These are phyloP conservation scores for Auricularia heimuer DNA, from an alignment of 768 basidiomycete species.

Conservation along the genomic window DNA sequence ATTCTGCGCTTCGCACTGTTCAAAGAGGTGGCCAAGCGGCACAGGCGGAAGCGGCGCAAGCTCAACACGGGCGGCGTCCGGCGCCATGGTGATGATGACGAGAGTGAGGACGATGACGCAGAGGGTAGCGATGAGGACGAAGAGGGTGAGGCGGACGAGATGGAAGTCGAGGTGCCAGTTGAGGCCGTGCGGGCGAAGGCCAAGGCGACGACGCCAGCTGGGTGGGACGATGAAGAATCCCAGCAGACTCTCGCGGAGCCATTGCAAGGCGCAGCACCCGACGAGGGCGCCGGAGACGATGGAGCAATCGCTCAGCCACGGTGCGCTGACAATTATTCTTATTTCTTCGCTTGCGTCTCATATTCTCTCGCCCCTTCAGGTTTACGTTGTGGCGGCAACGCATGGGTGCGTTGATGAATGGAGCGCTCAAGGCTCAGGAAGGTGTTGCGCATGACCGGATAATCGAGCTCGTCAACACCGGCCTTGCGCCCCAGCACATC, in stretches of 20 bases:
- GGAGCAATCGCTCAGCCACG: neutral
- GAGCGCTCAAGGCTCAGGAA: slow-evolving; percentile 63
- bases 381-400: slow-evolving; percentile 71
- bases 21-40: slow-evolving; percentile 87
- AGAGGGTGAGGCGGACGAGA: slow-evolving; percentile 35
- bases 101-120: slow-evolving; percentile 31
- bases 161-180: slow-evolving; percentile 17
- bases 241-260: slow-evolving; percentile 45
- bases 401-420: slow-evolving; percentile 62
- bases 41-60: slow-evolving; percentile 76
- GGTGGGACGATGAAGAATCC: slow-evolving; percentile 56
- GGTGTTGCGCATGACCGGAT: slow-evolving; percentile 61
- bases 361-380: slow-evolving; percentile 28
- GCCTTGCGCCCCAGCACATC: slow-evolving; percentile 52
- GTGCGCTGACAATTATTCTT: too few relatives aligned
- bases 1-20: slow-evolving; percentile 96
- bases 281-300: slow-evolving; percentile 29
- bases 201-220: slow-evolving; percentile 46
- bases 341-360: too few relatives aligned
- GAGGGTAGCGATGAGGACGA: slow-evolving; percentile 43
- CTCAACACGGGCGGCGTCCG: slow-evolving; percentile 55
- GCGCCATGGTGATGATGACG: slow-evolving; percentile 25
- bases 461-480: slow-evolving; percentile 67
- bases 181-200: slow-evolving; percentile 10
- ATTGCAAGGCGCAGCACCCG: slow-evolving; percentile 25